Evolutionary conservation across 164 flowering plant genomes (phyloP), one percentile per base, ranked within the genome.

Genomic region (Chimonanthus salicifolius): DNA sequence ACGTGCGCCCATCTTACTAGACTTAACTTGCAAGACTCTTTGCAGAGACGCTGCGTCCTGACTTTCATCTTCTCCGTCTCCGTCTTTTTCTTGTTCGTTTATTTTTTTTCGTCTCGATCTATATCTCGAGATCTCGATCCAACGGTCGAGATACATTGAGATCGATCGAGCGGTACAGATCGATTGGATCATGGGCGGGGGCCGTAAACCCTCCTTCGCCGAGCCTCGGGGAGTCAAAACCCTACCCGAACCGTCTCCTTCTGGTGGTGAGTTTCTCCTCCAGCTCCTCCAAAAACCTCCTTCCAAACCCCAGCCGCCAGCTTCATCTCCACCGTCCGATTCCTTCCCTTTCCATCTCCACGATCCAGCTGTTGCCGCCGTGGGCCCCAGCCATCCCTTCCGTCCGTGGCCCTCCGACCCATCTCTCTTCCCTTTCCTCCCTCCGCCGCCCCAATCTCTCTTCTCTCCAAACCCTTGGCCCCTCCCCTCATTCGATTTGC

Each of bases 281-380:
- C 88, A 94, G 18, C 76, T 92, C 2, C 88, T 94, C 65, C 90
- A 86, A 21, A 85, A 82, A 7, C 70, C 69, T 3, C 68, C 71
- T 10, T 9, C 62, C 4, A 4, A 46, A 16, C 66, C 72, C 13
- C 58, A 16, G 7, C 67, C 71, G 66, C 11, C 69, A 54, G 15
- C 71, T 46, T 48, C 63, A 15, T 15, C 70, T 18, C 69, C 45
- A 7, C 48, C 74, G 48, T 45, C 60, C 45, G 47, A 18, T 64
- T 20, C 58, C 48, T 63, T 15, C 60, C 47, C 74, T 58, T 51
- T 15, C 58, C 71, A 77, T 7, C 58, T 79, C 9, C 69, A 81
- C 5, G 97, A 92, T 81, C 96, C 98, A 2, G 97, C 96, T 67
- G 90, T 92, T 64, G 97, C 94, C 2, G 92, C 93, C 6, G 83